Base-by-base conservation (phyloP, 23 red algal genomes). In the Gracilariopsis chorda region DNA sequence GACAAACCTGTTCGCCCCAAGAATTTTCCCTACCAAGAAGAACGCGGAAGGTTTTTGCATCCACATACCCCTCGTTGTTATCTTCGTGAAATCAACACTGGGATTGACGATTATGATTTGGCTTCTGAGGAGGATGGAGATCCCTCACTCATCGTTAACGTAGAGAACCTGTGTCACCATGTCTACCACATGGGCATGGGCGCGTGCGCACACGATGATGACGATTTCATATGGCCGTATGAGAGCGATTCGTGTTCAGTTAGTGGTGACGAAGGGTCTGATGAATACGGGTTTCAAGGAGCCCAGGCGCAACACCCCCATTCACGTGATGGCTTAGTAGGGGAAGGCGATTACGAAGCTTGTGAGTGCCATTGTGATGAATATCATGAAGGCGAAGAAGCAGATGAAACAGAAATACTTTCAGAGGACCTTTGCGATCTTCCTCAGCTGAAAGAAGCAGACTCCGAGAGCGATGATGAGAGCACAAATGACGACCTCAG, bases 131-230 rank as follows among this genome's bases (percentile, higher is more conserved):
- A 64, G 41, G 80, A 84, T 67, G 80, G 58, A 37, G 41, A 64
- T 48, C 58, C 57, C 7, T 20, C 30, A 16, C 32, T 61, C 34
- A n/a, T 67, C 9, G 57, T 84, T 30, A 45, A 65, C n/a, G 57
- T 84, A 36, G 58, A 43, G 34, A 35, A 84, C 58, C 56, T 84
- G 43, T 84, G 80, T 65, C 58, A 56, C 25, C 80, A 84, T 30
- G 32, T 84, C 28, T 65, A 67, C 48, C 55, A 65, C 27, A 48
- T 64, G 51, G 80, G 80, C 27, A 84, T 61, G 42, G 80, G 80
- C 40, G 30, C 80, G 9, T 84, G 80, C 56, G 76, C 33, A 3
- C 49, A 58, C 56, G 76, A 80, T n/a, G 53, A 60, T 29, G 40
- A 24, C 39, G 67, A 73, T 24, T 1, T 73, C 8, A 45, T 73